Conservation (phyloP, 2,329 filamentous ascomycete genomes). For the Tolypocladium guangdongense region DNA sequence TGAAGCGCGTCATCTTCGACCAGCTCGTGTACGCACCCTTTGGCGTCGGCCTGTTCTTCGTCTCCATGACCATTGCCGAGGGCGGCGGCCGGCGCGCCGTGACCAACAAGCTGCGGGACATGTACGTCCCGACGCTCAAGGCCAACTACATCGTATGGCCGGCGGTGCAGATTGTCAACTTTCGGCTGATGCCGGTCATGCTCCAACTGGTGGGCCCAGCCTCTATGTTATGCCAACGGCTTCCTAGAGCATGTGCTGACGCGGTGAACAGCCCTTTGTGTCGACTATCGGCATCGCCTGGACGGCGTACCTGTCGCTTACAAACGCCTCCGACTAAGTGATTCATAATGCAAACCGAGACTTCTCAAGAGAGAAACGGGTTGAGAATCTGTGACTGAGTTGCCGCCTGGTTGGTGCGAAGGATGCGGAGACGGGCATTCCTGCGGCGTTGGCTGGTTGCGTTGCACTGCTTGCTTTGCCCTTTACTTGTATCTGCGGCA, state of each 20-base stretch:
- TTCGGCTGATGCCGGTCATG: conserved; percentile 86
- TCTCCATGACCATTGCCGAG: conserved; percentile 91
- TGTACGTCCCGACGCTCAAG: conserved; percentile 89
- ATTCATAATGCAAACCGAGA: background rate
- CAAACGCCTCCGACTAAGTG: conserved; percentile 69
- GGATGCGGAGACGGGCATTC: background rate
- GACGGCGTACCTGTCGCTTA: conserved; percentile 92
- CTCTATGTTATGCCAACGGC: too few relatives aligned
- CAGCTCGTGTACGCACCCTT: conserved; percentile 89
- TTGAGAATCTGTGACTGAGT: background rate
- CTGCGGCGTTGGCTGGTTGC: background rate
- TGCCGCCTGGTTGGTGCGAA: background rate
- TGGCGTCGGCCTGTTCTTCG: conserved; percentile 82
- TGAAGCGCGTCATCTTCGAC: conserved; percentile 87
- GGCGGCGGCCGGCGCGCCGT: conserved; percentile 77
- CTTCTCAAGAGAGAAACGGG: too few relatives aligned
- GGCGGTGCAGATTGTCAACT: conserved; percentile 92
- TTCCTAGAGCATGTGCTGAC: conserved; percentile 3
- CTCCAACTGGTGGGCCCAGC: conserved; percentile 75
- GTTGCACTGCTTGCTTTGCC: background rate
- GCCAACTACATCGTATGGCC: conserved; percentile 96
- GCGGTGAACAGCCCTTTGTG: conserved; percentile 67
- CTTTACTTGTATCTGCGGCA: background rate
- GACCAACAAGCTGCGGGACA: conserved; percentile 75
- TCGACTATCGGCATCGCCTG: conserved; percentile 93